These are phyloP conservation scores for Kwoniella shandongensis DNA, from an alignment of 768 basidiomycete species.

Conservation along the genomic window DNA sequence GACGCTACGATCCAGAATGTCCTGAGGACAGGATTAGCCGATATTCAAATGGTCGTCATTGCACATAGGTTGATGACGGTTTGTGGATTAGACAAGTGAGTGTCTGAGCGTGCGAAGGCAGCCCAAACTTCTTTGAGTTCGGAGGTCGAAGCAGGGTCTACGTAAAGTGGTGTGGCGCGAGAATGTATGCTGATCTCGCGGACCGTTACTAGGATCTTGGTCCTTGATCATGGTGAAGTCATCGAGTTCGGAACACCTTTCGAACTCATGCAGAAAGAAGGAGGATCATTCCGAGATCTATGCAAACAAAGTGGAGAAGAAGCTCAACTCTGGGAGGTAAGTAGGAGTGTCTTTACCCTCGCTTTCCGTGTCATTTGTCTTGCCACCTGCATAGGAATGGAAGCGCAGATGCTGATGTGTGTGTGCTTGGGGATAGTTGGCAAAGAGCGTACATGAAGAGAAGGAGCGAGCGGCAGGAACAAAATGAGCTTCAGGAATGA, in stretches of 20 bases:
- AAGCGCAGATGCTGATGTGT: neutral
- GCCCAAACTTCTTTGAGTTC: no score
- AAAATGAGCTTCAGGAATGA: no score
- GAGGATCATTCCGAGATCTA: conserved; percentile 68
- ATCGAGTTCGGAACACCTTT: conserved; percentile 51
- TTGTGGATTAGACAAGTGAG: conserved; percentile 62
- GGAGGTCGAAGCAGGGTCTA: no score
- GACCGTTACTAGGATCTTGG: conserved; percentile 54
- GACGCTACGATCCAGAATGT: conserved; percentile 64
- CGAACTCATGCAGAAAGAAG: conserved; percentile 55
- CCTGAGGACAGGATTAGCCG: conserved; percentile 57
- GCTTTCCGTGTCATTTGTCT: neutral
- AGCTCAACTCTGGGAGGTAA: conserved; percentile 39
- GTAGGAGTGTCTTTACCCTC: no score
- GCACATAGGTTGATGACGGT: conserved; percentile 62
- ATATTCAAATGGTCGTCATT: conserved; percentile 61
- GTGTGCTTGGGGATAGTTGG: conserved; percentile 3
- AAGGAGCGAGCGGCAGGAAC: no score
- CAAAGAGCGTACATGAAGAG: conserved; percentile 14
- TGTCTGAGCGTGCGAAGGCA: no score
- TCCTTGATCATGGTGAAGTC: conserved; percentile 57
- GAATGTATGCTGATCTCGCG: conserved; percentile 1
- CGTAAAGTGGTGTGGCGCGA: no score
- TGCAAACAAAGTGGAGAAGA: conserved; percentile 51
- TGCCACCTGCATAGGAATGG: no score